Evolutionary conservation across 805 yeast species (phyloP).

Genomic region (Candida glaebosa): DNA sequence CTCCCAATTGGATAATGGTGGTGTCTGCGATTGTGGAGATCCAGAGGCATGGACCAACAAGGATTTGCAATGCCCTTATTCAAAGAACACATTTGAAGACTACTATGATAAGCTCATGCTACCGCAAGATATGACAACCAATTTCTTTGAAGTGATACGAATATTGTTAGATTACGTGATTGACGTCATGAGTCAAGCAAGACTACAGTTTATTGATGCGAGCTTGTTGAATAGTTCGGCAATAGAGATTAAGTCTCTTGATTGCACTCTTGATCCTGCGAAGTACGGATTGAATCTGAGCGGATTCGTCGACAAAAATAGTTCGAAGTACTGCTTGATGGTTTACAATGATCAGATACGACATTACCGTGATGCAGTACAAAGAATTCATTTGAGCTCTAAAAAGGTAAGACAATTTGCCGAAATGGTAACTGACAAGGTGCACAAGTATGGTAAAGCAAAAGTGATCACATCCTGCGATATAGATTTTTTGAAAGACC

Average conservation of each 20-base stretch:
- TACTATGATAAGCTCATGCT: conserved; percentile 1
- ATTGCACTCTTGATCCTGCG: conserved; percentile 31
- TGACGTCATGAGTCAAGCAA: conserved; percentile 54
- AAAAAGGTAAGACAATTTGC: conserved; percentile 63
- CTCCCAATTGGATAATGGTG: conserved; percentile 67
- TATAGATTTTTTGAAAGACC: conserved; percentile 45
- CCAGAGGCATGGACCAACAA: conserved; percentile 72
- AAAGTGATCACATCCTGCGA: conserved; percentile 58
- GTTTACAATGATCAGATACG: conserved; percentile 79
- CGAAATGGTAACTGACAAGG: conserved; percentile 62
- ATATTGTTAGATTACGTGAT: conserved; percentile 54
- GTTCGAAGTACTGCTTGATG: conserved; percentile 51
- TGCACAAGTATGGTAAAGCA: conserved; percentile 66
- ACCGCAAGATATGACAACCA: conserved; percentile 41
- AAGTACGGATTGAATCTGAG: conserved; percentile 42
- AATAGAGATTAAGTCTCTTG: conserved; percentile 26
- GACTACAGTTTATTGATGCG: conserved; percentile 34
- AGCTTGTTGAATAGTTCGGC: conserved; percentile 21
- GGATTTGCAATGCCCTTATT: conserved; percentile 46
- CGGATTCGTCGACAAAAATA: conserved; percentile 26
- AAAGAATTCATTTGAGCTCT: conserved; percentile 61
- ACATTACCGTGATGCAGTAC: conserved; percentile 71
- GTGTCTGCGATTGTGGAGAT: conserved; percentile 89
- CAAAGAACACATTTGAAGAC: conserved; percentile 11
- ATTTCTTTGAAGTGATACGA: conserved; percentile 42